Percentiles rank a stretch among this genome's conserved stretches.
These are phyloP conservation scores for Fusarium agapanthi DNA, from an alignment of 2,329 filamentous ascomycete species.

Conservation along the genomic window DNA sequence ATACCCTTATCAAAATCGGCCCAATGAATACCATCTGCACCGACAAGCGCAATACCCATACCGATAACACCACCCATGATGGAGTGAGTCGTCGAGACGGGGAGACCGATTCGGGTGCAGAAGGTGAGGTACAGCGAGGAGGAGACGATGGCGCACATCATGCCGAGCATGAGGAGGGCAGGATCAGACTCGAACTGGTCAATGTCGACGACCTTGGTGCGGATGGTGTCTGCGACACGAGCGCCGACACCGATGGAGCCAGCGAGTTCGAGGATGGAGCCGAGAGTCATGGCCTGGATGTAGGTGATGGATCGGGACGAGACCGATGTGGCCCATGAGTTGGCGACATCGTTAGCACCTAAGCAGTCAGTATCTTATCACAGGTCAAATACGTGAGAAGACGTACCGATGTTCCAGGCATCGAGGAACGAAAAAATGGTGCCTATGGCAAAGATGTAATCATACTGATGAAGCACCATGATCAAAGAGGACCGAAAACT, in stretches of 20 bases:
- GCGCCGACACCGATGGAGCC: constrained; percentile 69
- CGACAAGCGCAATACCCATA: constrained; percentile 65
- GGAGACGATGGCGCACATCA: constrained; percentile 64
- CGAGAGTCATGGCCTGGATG: constrained; percentile 66
- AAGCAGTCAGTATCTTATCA: not conserved
- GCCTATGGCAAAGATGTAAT: constrained; percentile 71
- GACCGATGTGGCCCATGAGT: constrained; percentile 79
- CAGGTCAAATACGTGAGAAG: rapidly evolving
- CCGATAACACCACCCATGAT: constrained; percentile 69
- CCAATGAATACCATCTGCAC: constrained; percentile 63
- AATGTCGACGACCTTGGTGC: constrained; percentile 66
- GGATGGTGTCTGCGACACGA: constrained; percentile 69
- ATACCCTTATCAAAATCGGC: constrained; percentile 53
- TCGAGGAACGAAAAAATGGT: constrained; percentile 72
- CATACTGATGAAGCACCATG: constrained; percentile 58
- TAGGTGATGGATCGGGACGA: constrained; percentile 73
- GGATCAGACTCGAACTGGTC: constrained; percentile 58
- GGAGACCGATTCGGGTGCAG: constrained; percentile 62
- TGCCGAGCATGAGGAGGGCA: constrained; percentile 65
- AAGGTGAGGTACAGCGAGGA: constrained; percentile 66
- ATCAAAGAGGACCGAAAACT: constrained; percentile 5
- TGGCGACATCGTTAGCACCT: constrained; percentile 71
- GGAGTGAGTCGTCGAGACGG: constrained; percentile 70
- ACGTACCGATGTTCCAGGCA: constrained; percentile 69
- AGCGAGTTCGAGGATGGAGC: constrained; percentile 67